Conservation (phyloP, 371 early-diverging fungal genomes). For the Mortierella sp. region DNA sequence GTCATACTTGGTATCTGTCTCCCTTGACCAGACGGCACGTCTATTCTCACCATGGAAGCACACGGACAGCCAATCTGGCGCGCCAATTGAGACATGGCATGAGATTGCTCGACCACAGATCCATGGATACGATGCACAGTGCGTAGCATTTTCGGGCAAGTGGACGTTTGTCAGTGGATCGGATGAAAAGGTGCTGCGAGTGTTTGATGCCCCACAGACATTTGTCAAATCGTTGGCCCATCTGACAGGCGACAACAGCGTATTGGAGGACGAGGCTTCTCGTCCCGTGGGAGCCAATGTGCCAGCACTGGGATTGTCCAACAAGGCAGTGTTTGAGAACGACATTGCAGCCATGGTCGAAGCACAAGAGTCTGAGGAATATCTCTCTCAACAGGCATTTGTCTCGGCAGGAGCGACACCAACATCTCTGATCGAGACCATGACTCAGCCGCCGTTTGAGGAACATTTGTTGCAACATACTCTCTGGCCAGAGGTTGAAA, state of each 20-base stretch:
- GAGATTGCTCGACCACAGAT: slow-evolving; percentile 97
- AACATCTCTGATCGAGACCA: slow-evolving; percentile 60
- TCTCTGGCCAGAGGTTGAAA: slow-evolving; percentile 97
- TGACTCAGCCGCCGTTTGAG: slow-evolving; percentile 86
- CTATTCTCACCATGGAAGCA: slow-evolving; percentile 81
- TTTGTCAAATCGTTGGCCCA: slow-evolving; percentile 76
- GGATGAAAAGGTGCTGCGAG: slow-evolving; percentile 94
- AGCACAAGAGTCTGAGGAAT: slow-evolving; percentile 60
- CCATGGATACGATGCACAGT: slow-evolving; percentile 95
- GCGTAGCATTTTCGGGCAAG: slow-evolving; percentile 80
- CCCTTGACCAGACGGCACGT: slow-evolving; percentile 92
- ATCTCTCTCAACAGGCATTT: slow-evolving; percentile 61
- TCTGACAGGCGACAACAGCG: slow-evolving; percentile 59
- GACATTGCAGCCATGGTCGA: slow-evolving; percentile 61
- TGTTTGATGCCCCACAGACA: slow-evolving; percentile 88
- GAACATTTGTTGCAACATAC: slow-evolving; percentile 89
- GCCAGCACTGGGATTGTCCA: slow-evolving; percentile 94
- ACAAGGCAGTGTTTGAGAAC: slow-evolving; percentile 86
- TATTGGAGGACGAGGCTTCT: slow-evolving; percentile 60
- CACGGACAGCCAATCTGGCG: slow-evolving; percentile 13
- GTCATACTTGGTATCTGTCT: slow-evolving; percentile 77
- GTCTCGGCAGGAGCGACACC: slow-evolving; percentile 64
- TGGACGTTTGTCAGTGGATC: slow-evolving; percentile 90
- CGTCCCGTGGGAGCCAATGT: slow-evolving; percentile 83
- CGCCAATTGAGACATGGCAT: slow-evolving; percentile 76